A percentile compares a stretch with the other conserved stretches of the same genome.
Evolutionary conservation across 169 alveolate genomes (phyloP).

Genomic region (Plasmodium blacklocki): DNA sequence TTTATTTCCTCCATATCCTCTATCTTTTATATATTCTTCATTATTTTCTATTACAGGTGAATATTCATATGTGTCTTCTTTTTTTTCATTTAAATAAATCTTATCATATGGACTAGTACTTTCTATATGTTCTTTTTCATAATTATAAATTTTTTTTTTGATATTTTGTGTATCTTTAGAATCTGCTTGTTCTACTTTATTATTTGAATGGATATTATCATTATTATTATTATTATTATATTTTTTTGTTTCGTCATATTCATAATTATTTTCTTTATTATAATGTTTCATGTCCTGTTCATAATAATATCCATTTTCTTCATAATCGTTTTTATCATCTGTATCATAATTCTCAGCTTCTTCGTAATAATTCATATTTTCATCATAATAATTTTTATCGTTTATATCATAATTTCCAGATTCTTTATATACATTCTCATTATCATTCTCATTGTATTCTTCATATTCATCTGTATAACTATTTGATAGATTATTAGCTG

Average conservation of each 20-base stretch:
- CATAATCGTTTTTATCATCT: neutral
- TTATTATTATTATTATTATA: neutral
- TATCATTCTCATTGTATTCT: constrained; percentile 20
- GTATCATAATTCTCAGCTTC: neutral
- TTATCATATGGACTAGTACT: neutral
- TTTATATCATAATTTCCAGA: neutral
- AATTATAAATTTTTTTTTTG: too few relatives aligned
- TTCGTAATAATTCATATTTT: constrained; percentile 10
- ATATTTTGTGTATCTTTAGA: too few relatives aligned
- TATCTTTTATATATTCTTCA: neutral
- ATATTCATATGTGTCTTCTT: neutral
- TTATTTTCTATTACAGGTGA: neutral
- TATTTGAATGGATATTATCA: neutral
- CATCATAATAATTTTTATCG: neutral
- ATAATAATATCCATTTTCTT: neutral
- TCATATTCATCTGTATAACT: constrained; percentile 33
- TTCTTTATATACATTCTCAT: constrained; percentile 3
- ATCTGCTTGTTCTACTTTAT: neutral
- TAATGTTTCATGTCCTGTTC: constrained; percentile 14
- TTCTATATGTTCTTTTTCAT: neutral
- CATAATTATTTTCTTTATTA: constrained; percentile 4
- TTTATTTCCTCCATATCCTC: neutral
- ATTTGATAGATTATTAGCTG: constrained; percentile 1
- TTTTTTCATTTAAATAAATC: neutral
- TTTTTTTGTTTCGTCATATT: neutral